These are phyloP conservation scores for Symmetrospora coprosmae DNA, from an alignment of 768 basidiomycete genomes.

Conservation along the genomic window DNA sequence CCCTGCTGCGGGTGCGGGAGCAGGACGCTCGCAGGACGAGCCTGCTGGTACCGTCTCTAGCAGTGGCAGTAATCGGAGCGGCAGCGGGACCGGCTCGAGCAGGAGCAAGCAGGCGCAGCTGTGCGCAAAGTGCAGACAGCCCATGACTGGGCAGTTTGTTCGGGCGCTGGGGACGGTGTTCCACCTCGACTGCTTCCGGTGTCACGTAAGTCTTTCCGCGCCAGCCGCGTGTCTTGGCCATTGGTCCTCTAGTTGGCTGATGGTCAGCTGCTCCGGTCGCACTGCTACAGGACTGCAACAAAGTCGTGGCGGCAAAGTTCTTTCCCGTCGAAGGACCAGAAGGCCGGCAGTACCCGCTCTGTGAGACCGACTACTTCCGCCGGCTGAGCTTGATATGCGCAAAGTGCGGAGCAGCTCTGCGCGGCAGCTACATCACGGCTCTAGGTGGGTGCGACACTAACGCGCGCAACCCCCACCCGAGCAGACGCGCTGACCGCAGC, in stretches of 20 bases:
- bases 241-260: background rate
- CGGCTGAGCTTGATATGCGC: conserved; percentile 90
- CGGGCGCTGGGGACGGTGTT: conserved; percentile 83
- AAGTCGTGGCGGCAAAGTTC: conserved; percentile 94
- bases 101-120: conserved; percentile 1
- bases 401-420: conserved; percentile 81
- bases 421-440: conserved; percentile 97
- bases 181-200: conserved; percentile 96
- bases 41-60: too few relatives aligned
- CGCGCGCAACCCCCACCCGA: too few relatives aligned
- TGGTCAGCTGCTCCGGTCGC: conserved; percentile 11
- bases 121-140: conserved; percentile 39
- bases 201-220: conserved; percentile 54
- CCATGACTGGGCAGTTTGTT: conserved; percentile 86
- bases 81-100: too few relatives aligned
- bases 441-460: conserved; percentile 61
- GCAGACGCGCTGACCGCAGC: background rate
- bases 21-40: too few relatives aligned
- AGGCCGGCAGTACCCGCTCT: conserved; percentile 72
- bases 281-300: conserved; percentile 69
- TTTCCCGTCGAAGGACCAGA: conserved; percentile 92
- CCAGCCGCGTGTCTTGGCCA: too few relatives aligned
- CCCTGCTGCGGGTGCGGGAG: too few relatives aligned
- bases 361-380: conserved; percentile 95
- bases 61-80: too few relatives aligned